A percentile compares a stretch with the other conserved stretches of the same genome.
phyloP scores from a whole-genome alignment of 179 eudicot species.

The Nepenthes alata region DNA sequence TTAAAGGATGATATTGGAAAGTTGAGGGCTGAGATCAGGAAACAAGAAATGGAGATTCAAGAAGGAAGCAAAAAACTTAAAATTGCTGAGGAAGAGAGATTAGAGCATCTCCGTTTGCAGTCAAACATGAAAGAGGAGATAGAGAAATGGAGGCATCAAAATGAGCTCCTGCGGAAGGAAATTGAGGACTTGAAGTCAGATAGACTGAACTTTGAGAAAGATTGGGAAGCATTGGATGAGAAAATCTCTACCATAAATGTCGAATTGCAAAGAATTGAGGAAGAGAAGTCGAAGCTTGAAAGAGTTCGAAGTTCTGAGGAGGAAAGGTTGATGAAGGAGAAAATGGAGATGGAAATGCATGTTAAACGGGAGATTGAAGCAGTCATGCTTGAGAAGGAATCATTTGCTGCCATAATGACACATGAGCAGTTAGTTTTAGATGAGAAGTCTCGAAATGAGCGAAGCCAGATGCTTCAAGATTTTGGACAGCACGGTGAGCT shows the following conservation, averaged over 20 bases:
- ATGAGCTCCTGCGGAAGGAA: slow-evolving; percentile 52
- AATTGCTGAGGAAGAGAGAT: slow-evolving; percentile 38
- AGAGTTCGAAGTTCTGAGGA: slow-evolving; percentile 33
- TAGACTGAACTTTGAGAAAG: slow-evolving; percentile 66
- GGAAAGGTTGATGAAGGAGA: slow-evolving; percentile 48
- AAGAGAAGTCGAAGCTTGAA: slow-evolving; percentile 41
- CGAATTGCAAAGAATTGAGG: slow-evolving; percentile 32
- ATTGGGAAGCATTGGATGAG: slow-evolving; percentile 88
- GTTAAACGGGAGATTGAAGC: slow-evolving; percentile 37
- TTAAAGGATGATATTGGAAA: slow-evolving; percentile 51
- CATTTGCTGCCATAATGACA: slow-evolving; percentile 58
- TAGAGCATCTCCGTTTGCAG: slow-evolving; percentile 46
- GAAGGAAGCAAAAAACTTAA: slow-evolving; percentile 49
- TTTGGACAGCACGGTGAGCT: slow-evolving; percentile 54
- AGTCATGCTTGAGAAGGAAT: slow-evolving; percentile 46
- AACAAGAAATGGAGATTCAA: slow-evolving; percentile 35
- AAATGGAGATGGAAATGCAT: slow-evolving; percentile 31
- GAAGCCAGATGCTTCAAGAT: slow-evolving; percentile 36
- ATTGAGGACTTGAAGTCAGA: slow-evolving; percentile 56
- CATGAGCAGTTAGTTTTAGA: slow-evolving; percentile 44
- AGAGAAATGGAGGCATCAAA: slow-evolving; percentile 46
- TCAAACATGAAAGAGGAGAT: slow-evolving; percentile 55
- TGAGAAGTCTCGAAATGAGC: slow-evolving; percentile 43
- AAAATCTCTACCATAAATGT: slow-evolving; percentile 33
- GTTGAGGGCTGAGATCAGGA: slow-evolving; percentile 28